A percentile compares a stretch with the other conserved stretches of the same genome.
Conservation (phyloP, 139 green algal genomes). For the Chlamydomonas asymmetrica region DNA sequence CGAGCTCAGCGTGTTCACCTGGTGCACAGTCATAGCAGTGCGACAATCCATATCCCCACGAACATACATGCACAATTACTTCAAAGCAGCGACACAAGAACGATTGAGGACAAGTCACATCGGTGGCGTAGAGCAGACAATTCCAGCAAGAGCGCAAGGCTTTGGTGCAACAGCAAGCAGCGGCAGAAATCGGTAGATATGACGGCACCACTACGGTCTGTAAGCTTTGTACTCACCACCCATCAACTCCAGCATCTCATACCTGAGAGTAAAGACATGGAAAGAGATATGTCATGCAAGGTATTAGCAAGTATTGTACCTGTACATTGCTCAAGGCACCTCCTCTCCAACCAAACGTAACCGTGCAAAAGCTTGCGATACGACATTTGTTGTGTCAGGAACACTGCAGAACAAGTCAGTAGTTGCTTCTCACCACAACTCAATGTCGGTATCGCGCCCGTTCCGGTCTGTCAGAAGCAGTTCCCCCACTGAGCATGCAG, state of each 20-base stretch:
- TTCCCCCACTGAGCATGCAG: conserved; percentile 53
- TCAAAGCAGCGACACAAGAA: too few species aligned
- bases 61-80: background rate
- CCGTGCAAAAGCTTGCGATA: too few species aligned
- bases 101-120: background rate
- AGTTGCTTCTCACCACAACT: conserved; percentile 19
- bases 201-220: background rate
- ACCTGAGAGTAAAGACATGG: conserved; percentile 5
- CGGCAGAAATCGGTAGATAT: background rate
- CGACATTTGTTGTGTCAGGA: too few species aligned
- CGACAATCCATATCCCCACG: background rate
- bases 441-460: background rate
- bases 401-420: too few species aligned
- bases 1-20: background rate
- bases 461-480: conserved; percentile 49
- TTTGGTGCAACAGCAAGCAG: background rate
- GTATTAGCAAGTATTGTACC: background rate
- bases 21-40: background rate
- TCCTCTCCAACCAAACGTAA: too few species aligned
- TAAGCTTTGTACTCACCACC: conserved; percentile 11
- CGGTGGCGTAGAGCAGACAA: background rate
- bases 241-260: conserved; percentile 12
- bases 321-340: background rate
- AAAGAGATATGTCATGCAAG: background rate
- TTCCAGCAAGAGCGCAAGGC: background rate